A percentile compares a stretch with the other conserved stretches of the same genome.
Conservation (phyloP, 1,284 basidiomycete genomes). For the Wolfiporia cocos region DNA sequence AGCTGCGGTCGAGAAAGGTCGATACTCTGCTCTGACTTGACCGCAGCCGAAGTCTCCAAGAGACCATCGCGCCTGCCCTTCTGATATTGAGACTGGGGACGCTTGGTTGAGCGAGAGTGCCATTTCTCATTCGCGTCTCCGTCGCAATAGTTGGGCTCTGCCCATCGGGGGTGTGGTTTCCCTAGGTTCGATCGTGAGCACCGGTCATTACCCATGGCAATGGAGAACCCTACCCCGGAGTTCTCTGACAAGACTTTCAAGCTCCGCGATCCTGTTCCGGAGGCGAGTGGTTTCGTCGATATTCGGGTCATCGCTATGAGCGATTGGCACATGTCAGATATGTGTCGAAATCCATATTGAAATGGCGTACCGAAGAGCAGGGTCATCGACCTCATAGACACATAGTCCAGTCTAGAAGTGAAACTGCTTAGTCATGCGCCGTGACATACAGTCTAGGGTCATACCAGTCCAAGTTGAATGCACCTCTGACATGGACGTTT, state of each 20-base stretch:
- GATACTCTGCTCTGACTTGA: constrained; percentile 29
- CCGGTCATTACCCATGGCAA: not conserved
- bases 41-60: constrained; percentile 18
- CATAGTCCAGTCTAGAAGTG: constrained; percentile 74
- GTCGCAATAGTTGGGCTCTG: constrained; percentile 68
- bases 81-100: constrained; percentile 23
- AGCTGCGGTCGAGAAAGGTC: constrained; percentile 21
- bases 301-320: constrained; percentile 71
- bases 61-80: constrained; percentile 17
- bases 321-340: not conserved
- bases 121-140: constrained; percentile 76
- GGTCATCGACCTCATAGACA: constrained; percentile 89
- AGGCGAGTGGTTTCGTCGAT: constrained; percentile 79
- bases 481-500: constrained; percentile 85
- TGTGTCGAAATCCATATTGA: not conserved
- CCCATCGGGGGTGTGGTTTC: constrained; percentile 80
- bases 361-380: constrained; percentile 60
- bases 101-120: constrained; percentile 76
- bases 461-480: constrained; percentile 74
- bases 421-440: constrained; percentile 7
- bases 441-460: constrained; percentile 16
- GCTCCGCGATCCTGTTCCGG: constrained; percentile 80
- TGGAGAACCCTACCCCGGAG: constrained; percentile 48
- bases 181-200: constrained; percentile 33
- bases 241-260: constrained; percentile 84